Conservation (phyloP, 2,329 filamentous ascomycete species). For the Hymenoscyphus occultus region DNA sequence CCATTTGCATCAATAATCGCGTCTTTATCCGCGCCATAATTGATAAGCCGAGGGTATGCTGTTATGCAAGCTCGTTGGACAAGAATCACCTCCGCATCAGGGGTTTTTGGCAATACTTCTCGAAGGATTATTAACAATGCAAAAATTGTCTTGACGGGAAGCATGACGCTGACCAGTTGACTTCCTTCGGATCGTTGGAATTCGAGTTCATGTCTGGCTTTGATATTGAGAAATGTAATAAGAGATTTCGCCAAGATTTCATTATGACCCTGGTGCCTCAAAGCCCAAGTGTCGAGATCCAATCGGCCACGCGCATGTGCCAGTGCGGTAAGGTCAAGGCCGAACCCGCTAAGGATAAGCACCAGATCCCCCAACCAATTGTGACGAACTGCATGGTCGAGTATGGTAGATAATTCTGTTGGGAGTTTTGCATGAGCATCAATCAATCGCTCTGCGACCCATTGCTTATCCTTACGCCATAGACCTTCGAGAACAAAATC, state of each 20-base stretch:
- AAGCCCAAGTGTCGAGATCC: slow-evolving; percentile 78
- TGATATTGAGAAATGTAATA: slow-evolving; percentile 78
- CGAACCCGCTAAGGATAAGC: slow-evolving; percentile 64
- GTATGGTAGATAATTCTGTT: slow-evolving; percentile 64
- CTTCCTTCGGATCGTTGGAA: slow-evolving; percentile 68
- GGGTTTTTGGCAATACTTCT: slow-evolving; percentile 59
- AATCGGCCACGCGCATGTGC: slow-evolving; percentile 79
- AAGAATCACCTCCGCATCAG: slow-evolving; percentile 67
- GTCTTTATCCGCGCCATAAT: slow-evolving; percentile 90
- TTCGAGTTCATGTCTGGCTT: slow-evolving; percentile 75
- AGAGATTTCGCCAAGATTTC: slow-evolving; percentile 68
- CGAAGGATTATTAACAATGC: slow-evolving; percentile 76
- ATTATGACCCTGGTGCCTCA: slow-evolving; percentile 59
- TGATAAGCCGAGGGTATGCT: slow-evolving; percentile 89
- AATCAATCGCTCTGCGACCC: slow-evolving; percentile 78
- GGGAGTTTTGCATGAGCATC: slow-evolving; percentile 70
- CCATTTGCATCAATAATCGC: slow-evolving; percentile 87
- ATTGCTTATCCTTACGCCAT: slow-evolving; percentile 86
- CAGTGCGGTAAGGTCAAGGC: slow-evolving; percentile 80
- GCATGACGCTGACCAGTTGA: slow-evolving; percentile 65
- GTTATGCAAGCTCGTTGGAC: slow-evolving; percentile 88
- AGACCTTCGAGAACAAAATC: slow-evolving; percentile 88
- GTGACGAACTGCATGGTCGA: slow-evolving; percentile 77
- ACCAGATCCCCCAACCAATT: slow-evolving; percentile 82
- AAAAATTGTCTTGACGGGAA: slow-evolving; percentile 82